Evolutionary conservation across 202 grass and related monocot genomes (phyloP), one percentile per base, ranked within the genome.

Genomic region (Setaria italica): DNA sequence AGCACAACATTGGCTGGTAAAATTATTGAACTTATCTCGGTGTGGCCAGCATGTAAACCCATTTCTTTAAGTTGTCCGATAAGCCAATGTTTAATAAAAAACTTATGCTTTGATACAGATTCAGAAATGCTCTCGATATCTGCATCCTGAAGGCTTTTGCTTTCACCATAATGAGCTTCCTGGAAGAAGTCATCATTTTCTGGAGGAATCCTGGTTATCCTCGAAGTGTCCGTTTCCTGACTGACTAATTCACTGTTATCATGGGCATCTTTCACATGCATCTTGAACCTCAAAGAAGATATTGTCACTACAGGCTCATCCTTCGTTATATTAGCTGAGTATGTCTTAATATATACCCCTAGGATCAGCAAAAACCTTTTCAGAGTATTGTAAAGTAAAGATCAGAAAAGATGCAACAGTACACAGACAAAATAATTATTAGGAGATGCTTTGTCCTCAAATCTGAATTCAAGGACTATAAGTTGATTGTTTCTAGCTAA

Each of bases 21-120:
- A 90, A 95, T 29, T 62, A 98, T 58, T 74, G 84, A 77, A 67
- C 59, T 87, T 60, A 84, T 86, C 75, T 88, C 62, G 25, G 78
- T 82, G 64, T 80, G 62, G 65, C 75, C 77, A 90, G 29, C 80
- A 59, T 91, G 89, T 11, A 85, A 89, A 67, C 65, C 15, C 74
- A 90, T 87, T 80, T 85, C 91, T 80, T 92, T 89, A 58, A 95
- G 70, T 66, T 98, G 95, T 12, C 91, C 88, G 37, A 87, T 70
- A 74, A 98, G 33, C 95, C 95, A 98, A 75, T 89, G 86, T 60
- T 92, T 95, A 58, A 98, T 79, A 78, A 98, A 86, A 81, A 90
- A 70, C 32, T 94, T 90, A 56, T 88, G 87, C 74, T 92, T 88
- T 71, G 72, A 72, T 59, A 78, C 78, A 39, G 76, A 86, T 80